Conservation (phyloP, 805 yeast genomes). For the Lipomyces yamanashiensis region DNA sequence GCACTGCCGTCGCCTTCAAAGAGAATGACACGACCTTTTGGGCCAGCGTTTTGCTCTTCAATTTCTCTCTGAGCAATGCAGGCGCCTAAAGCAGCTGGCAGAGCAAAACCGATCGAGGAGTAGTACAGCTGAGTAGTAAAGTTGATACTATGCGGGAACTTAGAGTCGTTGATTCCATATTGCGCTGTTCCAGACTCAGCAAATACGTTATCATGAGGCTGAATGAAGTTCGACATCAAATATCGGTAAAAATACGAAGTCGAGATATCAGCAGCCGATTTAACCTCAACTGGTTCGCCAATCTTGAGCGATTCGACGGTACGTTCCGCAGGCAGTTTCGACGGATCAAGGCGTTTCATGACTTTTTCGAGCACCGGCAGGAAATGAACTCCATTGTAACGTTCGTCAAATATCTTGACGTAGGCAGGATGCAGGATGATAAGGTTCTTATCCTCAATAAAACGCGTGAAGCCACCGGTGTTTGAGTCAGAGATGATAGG, state of each 20-base stretch:
- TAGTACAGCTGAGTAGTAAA: conserved; percentile 69
- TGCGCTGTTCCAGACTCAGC: conserved; percentile 84
- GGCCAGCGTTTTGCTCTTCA: conserved; percentile 42
- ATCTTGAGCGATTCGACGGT: conserved; percentile 41
- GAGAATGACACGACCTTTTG: conserved; percentile 59
- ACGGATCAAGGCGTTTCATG: conserved; percentile 46
- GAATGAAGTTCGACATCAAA: conserved; percentile 51
- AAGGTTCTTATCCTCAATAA: conserved; percentile 50
- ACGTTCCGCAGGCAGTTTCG: conserved; percentile 39
- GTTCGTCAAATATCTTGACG: conserved; percentile 53
- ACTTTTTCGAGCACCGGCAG: conserved; percentile 56
- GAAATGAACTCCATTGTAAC: conserved; percentile 53
- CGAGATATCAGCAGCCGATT: conserved; percentile 39
- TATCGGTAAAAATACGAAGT: conserved; percentile 47
- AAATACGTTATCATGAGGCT: conserved; percentile 71
- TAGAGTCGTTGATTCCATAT: conserved; percentile 73
- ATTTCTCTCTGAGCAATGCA: conserved; percentile 71
- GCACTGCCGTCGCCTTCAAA: conserved; percentile 94
- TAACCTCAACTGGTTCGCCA: conserved; percentile 32
- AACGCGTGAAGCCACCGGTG: conserved; percentile 65
- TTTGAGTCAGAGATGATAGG: conserved; percentile 69
- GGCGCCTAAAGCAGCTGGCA: conserved; percentile 85
- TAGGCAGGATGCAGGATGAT: conserved; percentile 60
- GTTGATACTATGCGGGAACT: conserved; percentile 58
- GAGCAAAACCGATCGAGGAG: conserved; percentile 85